Evolutionary conservation across 768 basidiomycete species (phyloP).

Genomic region (Xerocomus spinulosus): DNA sequence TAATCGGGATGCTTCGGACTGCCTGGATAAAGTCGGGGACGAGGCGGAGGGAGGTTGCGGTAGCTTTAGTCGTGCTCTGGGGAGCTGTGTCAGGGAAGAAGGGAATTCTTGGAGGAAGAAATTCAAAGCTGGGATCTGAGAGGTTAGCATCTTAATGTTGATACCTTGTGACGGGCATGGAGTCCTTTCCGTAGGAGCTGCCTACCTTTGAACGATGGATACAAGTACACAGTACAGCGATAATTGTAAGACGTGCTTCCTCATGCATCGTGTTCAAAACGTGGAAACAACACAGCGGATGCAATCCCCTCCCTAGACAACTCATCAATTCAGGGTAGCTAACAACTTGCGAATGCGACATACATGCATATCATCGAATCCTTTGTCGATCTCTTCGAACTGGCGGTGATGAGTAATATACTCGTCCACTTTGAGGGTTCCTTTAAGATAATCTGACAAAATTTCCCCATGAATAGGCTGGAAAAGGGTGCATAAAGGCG

Average conservation of each 20-base stretch:
- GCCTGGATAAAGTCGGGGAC: slow-evolving; percentile 68
- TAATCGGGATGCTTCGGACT: slow-evolving; percentile 53
- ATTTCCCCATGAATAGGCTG: neutral
- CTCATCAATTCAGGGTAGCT: slow-evolving; percentile 4
- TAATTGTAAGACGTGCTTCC: slow-evolving; percentile 3
- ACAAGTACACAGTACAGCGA: neutral
- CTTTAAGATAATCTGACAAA: slow-evolving; percentile 67
- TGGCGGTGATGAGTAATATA: slow-evolving; percentile 87
- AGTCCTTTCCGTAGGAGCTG: neutral
- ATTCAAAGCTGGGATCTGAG: slow-evolving; percentile 7
- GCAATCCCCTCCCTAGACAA: slow-evolving; percentile 61
- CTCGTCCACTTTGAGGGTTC: slow-evolving; percentile 87
- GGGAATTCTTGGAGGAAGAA: slow-evolving; percentile 45
- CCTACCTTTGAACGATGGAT: neutral
- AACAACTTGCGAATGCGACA: slow-evolving; percentile 31
- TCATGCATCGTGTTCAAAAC: slow-evolving; percentile 37
- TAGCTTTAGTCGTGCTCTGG: slow-evolving; percentile 66
- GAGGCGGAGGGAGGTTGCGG: slow-evolving; percentile 61
- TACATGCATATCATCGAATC: slow-evolving; percentile 97
- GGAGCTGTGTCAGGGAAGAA: slow-evolving; percentile 59
- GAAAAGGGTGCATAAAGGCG: neutral
- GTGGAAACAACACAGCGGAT: slow-evolving; percentile 96
- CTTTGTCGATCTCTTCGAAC: slow-evolving; percentile 73
- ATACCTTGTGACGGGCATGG: slow-evolving; percentile 8
- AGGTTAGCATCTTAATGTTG: slow-evolving; percentile 7